Base-by-base conservation (phyloP, 768 basidiomycete species). In the Vararia minispora region DNA sequence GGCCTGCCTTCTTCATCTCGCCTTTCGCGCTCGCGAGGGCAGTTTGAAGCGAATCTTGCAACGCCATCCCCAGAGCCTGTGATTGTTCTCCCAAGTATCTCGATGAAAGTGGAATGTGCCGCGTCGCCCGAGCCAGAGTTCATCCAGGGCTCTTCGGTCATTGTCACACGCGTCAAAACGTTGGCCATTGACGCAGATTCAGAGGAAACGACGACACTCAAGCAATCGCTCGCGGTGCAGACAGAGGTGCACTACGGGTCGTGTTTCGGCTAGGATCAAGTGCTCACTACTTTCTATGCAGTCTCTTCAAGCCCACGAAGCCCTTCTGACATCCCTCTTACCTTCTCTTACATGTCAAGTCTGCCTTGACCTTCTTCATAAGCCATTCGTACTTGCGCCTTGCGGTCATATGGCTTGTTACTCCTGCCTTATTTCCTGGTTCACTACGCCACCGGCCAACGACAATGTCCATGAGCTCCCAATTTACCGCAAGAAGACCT, bases 321-420 rank as follows among this genome's bases (percentile, higher is more conserved):
- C 59, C 7, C 59, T 75, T 17, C 47, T 82, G n/a, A 53, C 54
- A 3, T 63, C 73, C 40, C 48, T 83, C 29, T 72, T 76, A 7
- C 74, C 79, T 44, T 68, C 77, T 0, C 55, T 84, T 18, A 80
- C 74, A 10, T 88, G 85, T 43, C 80, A 86, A 54, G 78, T 88
- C 44, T 88, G 85, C 51, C 63, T 86, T 20, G 82, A 85, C 48
- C 60, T 82, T 17, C 64, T 88, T 54, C 65, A 79, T 54, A 73
- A 71, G 45, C 83, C 85, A 0, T 87, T 73, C 45, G 75, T 81
- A 0, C 71, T 85, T 14, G 68, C 79, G 0, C 82, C 83, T 1
- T 87, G 83, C 41, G 83, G 84, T 4, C 82, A 85, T 44, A 62
- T 81, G 33, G 72, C 73, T 3, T 87, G 83, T 49, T 71, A 85